phyloP scores from a whole-genome alignment of 257 asterid genomes.

The Nemophila menziesii region DNA sequence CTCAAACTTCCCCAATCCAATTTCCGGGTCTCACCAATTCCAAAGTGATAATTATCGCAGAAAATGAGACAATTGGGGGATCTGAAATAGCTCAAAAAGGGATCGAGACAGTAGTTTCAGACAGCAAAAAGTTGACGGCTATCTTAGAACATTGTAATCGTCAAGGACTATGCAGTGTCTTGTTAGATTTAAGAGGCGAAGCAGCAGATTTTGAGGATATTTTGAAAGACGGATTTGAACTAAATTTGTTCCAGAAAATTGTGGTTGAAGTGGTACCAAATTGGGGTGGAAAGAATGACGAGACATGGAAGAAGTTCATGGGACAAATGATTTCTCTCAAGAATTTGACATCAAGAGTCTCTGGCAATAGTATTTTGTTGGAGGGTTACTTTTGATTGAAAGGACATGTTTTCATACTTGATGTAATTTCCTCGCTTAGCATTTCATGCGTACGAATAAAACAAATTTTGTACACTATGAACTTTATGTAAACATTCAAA shows the following conservation, averaged over 20 bases:
- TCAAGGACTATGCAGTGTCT: constrained; percentile 59
- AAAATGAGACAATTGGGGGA: constrained; percentile 18
- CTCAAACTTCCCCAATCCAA: constrained; percentile 16
- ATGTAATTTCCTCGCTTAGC: not conserved
- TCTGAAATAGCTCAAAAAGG: constrained; percentile 29
- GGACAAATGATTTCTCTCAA: constrained; percentile 25
- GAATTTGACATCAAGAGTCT: constrained; percentile 35
- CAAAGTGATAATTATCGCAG: constrained; percentile 30
- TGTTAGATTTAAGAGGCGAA: constrained; percentile 48
- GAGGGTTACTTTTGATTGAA: constrained; percentile 59
- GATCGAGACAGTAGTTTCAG: constrained; percentile 29
- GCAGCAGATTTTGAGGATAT: constrained; percentile 38
- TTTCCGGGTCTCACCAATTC: constrained; percentile 19
- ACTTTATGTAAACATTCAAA: not conserved
- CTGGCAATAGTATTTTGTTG: constrained; percentile 45
- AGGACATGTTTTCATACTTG: not conserved
- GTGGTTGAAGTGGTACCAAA: constrained; percentile 62
- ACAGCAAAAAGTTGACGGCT: constrained; percentile 28
- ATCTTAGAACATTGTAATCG: constrained; percentile 65
- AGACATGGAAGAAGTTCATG: constrained; percentile 10
- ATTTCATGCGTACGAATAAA: not conserved
- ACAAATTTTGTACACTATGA: not conserved
- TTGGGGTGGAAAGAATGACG: constrained; percentile 29
- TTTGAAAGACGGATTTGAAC: constrained; percentile 51
- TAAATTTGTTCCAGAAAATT: constrained; percentile 56